Conservation (phyloP, 2,329 filamentous ascomycete genomes). For the Botrytis fragariae region DNA sequence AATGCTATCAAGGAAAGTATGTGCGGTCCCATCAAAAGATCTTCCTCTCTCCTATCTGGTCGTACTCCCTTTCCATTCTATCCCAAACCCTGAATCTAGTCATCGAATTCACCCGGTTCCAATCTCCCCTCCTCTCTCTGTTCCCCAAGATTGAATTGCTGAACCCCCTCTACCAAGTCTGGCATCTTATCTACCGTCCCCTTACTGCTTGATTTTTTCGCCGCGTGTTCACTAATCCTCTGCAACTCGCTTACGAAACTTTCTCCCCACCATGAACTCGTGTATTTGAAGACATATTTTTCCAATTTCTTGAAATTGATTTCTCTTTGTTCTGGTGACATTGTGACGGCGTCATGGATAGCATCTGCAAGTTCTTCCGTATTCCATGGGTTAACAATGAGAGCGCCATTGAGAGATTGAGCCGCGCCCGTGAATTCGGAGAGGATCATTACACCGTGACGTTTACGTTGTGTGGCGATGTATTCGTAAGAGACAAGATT, state of each 20-base stretch:
- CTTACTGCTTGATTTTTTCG: slow-evolving; percentile 35
- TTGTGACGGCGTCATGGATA: slow-evolving; percentile 94
- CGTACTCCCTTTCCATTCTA: neutral
- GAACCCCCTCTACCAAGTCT: slow-evolving; percentile 27
- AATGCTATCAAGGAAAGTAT: neutral
- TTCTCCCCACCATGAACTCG: slow-evolving; percentile 93
- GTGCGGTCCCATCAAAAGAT: neutral
- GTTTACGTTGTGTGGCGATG: slow-evolving; percentile 87
- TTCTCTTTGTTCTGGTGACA: slow-evolving; percentile 83
- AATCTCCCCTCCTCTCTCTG: slow-evolving; percentile 19
- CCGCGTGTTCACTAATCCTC: slow-evolving; percentile 37
- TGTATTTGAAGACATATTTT: slow-evolving; percentile 96
- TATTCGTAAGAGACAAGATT: slow-evolving; percentile 98
- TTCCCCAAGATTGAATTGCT: slow-evolving; percentile 24
- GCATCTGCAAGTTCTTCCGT: slow-evolving; percentile 91
- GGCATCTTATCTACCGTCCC: slow-evolving; percentile 16
- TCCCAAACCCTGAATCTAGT: slow-evolving; percentile 4
- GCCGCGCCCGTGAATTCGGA: slow-evolving; percentile 96
- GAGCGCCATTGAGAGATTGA: slow-evolving; percentile 86
- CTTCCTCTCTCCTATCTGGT: neutral
- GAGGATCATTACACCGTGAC: slow-evolving; percentile 89
- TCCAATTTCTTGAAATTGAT: slow-evolving; percentile 89
- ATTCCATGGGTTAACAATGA: slow-evolving; percentile 98
- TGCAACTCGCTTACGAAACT: slow-evolving; percentile 82
- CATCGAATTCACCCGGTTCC: slow-evolving; percentile 21